Evolutionary conservation across 495 filamentous ascomycete species (phyloP), one percentile per base, ranked within the genome.

Genomic region (Penicillium riverlandense): DNA sequence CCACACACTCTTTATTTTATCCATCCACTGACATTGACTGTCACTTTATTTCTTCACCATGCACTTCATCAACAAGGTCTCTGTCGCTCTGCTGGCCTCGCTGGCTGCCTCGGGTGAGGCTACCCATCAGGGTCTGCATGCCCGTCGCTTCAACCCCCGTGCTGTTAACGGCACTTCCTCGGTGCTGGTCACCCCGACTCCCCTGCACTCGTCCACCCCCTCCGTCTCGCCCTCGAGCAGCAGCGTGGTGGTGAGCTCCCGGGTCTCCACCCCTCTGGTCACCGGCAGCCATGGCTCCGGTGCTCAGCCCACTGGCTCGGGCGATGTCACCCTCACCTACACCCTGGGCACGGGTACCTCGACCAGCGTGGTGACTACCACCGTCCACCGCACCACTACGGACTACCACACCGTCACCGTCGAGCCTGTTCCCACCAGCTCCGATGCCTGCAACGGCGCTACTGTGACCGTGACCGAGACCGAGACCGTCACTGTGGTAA

Each of bases 311-410:
- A 35, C 12, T 10, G 12, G 58, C 37, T 52, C 55, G 32, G 45
- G 49, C 42, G 77, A 77, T 54, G 62, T 76, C 42, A 75, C 68
- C 44, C 54, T 84, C 12, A 76, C 71, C 29, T 92, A 82, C 75
- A 80, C 72, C 15, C 75, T 75, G 34, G 73, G 72, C 40, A 54
- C 65, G 37, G 78, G 78, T 41, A 62, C 73, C 11, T 75, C 74
- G 0, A 72, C 72, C 43, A 74, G 65, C 34, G 68, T 80, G 33
- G 62, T 80, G 11, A 80, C 77, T 27, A 81, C 77, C 40, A 80
- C 76, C 13, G 69, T 79, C 48, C 58, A 72, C 58, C 61, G 61
- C 48, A 80, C 75, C 47, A 46, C 57, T 30, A 71, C 66, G 35
- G 39, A 62, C 22, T 54, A 61, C 15, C 45, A 63, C 37, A 70